Percentiles rank a stretch among this genome's conserved stretches.
Evolutionary conservation across 345 rosid species (phyloP).

Genomic region (Corymbia maculata): DNA sequence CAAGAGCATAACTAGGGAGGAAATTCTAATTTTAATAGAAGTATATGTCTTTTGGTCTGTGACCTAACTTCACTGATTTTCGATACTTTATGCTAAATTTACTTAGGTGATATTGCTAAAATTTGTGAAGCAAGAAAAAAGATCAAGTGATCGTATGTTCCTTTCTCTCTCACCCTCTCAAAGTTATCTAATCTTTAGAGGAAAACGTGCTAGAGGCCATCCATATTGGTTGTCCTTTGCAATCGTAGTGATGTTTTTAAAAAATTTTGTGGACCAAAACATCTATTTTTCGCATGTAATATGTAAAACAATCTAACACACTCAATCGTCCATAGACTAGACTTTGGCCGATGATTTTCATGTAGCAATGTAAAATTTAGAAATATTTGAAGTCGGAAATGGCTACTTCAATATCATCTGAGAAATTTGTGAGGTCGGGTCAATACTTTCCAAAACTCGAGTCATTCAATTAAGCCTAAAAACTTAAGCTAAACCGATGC

Average conservation of each 20-base stretch:
- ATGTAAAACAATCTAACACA: neutral
- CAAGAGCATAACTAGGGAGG: too few species aligned
- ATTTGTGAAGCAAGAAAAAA: too few species aligned
- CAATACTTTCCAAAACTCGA: fast-evolving
- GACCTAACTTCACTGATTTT: too few species aligned
- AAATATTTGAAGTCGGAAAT: neutral
- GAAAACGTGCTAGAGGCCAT: too few species aligned
- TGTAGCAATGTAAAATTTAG: neutral
- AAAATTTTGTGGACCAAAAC: neutral
- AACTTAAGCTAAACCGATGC: neutral
- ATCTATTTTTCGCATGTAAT: neutral
- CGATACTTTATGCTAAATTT: neutral
- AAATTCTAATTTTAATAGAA: too few species aligned
- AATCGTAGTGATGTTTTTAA: neutral
- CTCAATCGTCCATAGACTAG: neutral
- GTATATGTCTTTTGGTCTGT: too few species aligned
- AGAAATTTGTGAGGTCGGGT: neutral
- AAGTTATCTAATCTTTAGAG: too few species aligned
- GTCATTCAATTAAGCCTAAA: neutral
- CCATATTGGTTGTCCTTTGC: too few species aligned
- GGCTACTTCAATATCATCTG: neutral
- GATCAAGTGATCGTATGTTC: too few species aligned
- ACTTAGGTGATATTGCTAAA: too few species aligned
- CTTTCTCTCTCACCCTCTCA: too few species aligned
- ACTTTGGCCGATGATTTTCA: neutral